Evolutionary conservation across 305 asterid genomes (phyloP).

Genomic region (Fraxinus sp.): DNA sequence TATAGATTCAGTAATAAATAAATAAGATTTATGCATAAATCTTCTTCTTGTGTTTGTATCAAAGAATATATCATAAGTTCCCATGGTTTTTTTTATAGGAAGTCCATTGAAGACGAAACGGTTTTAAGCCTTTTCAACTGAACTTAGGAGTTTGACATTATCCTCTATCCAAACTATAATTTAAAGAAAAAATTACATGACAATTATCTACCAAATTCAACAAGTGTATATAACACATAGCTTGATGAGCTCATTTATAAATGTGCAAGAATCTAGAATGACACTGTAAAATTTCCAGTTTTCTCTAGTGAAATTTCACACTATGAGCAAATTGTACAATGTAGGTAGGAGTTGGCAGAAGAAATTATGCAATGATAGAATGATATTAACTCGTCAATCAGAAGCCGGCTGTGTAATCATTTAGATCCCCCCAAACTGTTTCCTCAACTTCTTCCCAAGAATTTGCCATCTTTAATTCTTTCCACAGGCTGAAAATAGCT

Average conservation of each 20-base stretch:
- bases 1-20: background rate
- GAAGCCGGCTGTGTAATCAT: conserved; percentile 41
- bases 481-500: conserved; percentile 78
- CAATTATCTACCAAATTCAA: background rate
- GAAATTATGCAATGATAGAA: background rate
- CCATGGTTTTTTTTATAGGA: too few species aligned
- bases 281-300: background rate
- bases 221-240: background rate
- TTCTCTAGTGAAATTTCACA: background rate
- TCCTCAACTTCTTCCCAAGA: conserved; percentile 96
- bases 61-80: too few species aligned
- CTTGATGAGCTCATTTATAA: background rate
- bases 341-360: background rate
- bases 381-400: conserved; percentile 17
- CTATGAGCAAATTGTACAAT: background rate
- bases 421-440: conserved; percentile 82
- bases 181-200: too few species aligned
- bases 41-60: too few species aligned
- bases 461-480: conserved; percentile 63
- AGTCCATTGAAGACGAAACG: too few species aligned
- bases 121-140: too few species aligned
- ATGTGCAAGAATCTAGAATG: background rate
- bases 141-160: too few species aligned
- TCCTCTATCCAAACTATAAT: too few species aligned
- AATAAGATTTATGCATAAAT: background rate